phyloP scores from a whole-genome alignment of 257 asterid genomes.

The Plantago elongata region DNA sequence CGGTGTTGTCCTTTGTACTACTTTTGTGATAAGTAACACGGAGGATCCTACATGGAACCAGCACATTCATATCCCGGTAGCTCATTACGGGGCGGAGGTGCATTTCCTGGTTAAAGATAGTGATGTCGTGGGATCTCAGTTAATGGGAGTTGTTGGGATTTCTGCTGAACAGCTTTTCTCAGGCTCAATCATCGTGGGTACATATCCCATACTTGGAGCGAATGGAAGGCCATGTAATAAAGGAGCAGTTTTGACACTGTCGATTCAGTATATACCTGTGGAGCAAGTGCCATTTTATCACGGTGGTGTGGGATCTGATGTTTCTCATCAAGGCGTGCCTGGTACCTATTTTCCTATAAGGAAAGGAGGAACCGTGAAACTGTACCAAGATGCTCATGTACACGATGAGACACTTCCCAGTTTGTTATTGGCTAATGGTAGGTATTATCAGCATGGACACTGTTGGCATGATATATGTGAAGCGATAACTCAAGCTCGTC shows the following conservation, averaged over 20 bases:
- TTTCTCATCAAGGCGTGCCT: slow-evolving; percentile 55
- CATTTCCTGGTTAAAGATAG: slow-evolving; percentile 76
- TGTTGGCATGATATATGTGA: slow-evolving; percentile 78
- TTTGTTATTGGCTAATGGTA: slow-evolving; percentile 52
- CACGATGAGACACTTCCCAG: slow-evolving; percentile 52
- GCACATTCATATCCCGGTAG: slow-evolving; percentile 78
- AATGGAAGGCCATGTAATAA: slow-evolving; percentile 45
- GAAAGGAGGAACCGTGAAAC: slow-evolving; percentile 57
- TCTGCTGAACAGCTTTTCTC: slow-evolving; percentile 51
- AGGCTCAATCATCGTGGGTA: slow-evolving; percentile 55
- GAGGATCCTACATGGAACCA: slow-evolving; percentile 81
- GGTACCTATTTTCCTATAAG: slow-evolving; percentile 84
- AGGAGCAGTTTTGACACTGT: slow-evolving; percentile 46
- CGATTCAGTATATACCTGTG: slow-evolving; percentile 53
- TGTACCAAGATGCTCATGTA: slow-evolving; percentile 83
- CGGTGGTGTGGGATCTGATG: slow-evolving; percentile 52
- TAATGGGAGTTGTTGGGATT: slow-evolving; percentile 79
- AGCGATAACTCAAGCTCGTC: slow-evolving; percentile 64
- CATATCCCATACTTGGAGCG: slow-evolving; percentile 36
- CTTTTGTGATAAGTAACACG: slow-evolving; percentile 57
- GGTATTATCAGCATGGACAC: slow-evolving; percentile 56
- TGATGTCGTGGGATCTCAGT: slow-evolving; percentile 78
- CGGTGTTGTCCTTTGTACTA: slow-evolving; percentile 66
- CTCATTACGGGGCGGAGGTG: slow-evolving; percentile 71
- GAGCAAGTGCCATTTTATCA: slow-evolving; percentile 42